These are phyloP conservation scores for Mesembryanthemum crystallinum DNA, from an alignment of 148 eudicot species.

Conservation along the genomic window DNA sequence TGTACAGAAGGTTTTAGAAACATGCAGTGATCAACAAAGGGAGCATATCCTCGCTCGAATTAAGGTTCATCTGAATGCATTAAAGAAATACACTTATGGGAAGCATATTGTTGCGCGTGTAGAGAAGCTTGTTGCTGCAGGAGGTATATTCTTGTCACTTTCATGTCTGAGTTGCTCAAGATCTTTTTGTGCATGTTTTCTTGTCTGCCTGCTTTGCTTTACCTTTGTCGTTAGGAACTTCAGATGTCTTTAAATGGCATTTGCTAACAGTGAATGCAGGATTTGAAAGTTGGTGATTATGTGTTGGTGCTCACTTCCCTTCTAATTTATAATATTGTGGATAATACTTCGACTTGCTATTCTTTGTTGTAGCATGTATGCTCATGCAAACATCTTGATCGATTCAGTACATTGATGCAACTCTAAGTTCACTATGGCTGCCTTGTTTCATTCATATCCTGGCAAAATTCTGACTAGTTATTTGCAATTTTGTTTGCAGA, in stretches of 20 bases:
- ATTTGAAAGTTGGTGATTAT: neutral
- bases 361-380: neutral
- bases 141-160: slow-evolving; percentile 45
- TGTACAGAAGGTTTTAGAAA: slow-evolving; percentile 92
- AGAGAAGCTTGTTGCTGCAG: slow-evolving; percentile 95
- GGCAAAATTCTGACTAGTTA: neutral
- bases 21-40: slow-evolving; percentile 83
- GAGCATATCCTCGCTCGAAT: slow-evolving; percentile 76
- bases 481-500: slow-evolving; percentile 36
- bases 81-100: slow-evolving; percentile 92
- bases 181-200: neutral
- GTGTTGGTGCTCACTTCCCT: neutral
- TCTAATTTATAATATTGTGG: too few relatives aligned
- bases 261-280: neutral
- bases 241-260: neutral
- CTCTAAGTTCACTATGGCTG: neutral
- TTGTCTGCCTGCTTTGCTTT: neutral
- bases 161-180: neutral
- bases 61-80: slow-evolving; percentile 80
- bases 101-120: slow-evolving; percentile 97
- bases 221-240: too few relatives aligned
- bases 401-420: neutral
- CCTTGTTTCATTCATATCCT: neutral
- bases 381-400: neutral
- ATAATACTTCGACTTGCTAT: too few relatives aligned